A percentile compares a stretch with the other conserved stretches of the same genome.
phyloP scores from a whole-genome alignment of 805 yeast genomes.

The Yarrowia bubula region DNA sequence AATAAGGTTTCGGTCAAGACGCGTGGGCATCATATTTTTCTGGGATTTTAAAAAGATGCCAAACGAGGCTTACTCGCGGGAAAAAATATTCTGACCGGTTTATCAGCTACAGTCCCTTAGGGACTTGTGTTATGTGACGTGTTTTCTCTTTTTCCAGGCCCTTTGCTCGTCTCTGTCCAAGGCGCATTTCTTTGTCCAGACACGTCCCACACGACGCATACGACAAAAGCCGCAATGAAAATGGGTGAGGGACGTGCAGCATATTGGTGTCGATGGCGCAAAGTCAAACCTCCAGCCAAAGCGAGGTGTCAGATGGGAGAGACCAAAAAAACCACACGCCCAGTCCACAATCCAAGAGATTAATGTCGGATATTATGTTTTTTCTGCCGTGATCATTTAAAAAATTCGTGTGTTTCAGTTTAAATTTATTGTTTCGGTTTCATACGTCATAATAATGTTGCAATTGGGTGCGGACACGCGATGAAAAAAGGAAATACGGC shows the following conservation, averaged over 20 bases:
- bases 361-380: too few species aligned
- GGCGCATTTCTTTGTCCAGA: background rate
- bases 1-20: background rate
- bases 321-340: background rate
- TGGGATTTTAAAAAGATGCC: background rate
- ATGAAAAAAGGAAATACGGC: background rate
- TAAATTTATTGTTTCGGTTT: too few species aligned
- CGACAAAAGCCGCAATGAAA: slow-evolving; percentile 16
- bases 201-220: slow-evolving; percentile 1
- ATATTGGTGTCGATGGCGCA: background rate
- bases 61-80: too few species aligned
- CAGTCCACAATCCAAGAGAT: too few species aligned
- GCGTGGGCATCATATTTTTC: background rate
- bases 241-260: background rate
- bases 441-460: too few species aligned
- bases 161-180: too few species aligned
- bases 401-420: too few species aligned
- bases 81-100: too few species aligned
- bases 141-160: background rate
- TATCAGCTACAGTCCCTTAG: background rate
- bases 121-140: background rate
- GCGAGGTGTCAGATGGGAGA: too few species aligned
- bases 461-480: background rate
- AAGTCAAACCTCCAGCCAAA: too few species aligned
- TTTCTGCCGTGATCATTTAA: too few species aligned